Evolutionary conservation across 2,329 filamentous ascomycete species (phyloP).

Genomic region (Paraphaeosphaeria sporulosa): DNA sequence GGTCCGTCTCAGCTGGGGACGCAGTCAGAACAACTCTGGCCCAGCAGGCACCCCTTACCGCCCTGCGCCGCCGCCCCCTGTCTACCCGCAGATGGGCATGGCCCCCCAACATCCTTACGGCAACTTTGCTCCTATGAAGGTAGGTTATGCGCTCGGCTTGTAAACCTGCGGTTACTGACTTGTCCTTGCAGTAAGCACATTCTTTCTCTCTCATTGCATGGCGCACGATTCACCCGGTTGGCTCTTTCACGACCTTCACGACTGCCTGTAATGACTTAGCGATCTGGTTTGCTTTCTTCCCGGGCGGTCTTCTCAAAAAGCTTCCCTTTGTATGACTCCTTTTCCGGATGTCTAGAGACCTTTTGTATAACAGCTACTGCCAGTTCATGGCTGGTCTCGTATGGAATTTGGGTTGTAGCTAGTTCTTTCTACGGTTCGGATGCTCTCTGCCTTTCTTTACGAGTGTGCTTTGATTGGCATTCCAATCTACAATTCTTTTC

Average conservation of each 20-base stretch:
- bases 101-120: conserved; percentile 68
- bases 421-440: conserved; percentile 39
- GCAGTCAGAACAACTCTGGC: conserved; percentile 98
- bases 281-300: conserved; percentile 47
- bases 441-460: conserved; percentile 45
- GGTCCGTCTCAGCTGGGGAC: conserved; percentile 95
- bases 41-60: conserved; percentile 95
- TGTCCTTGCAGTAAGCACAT: conserved; percentile 46
- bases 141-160: conserved; percentile 38
- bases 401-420: conserved; percentile 45
- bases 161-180: conserved; percentile 18
- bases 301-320: conserved; percentile 47
- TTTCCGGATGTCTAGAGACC: conserved; percentile 43
- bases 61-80: conserved; percentile 82
- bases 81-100: conserved; percentile 75
- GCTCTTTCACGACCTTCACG: conserved; percentile 46
- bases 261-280: conserved; percentile 49
- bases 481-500: conserved; percentile 44
- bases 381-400: conserved; percentile 41
- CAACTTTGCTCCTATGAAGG: conserved; percentile 74
- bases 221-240: conserved; percentile 46
- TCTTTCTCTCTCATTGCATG: conserved; percentile 47
- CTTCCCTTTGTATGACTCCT: conserved; percentile 47
- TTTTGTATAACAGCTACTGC: conserved; percentile 50
- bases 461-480: conserved; percentile 47